Evolutionary conservation across 495 filamentous ascomycete species (phyloP), one percentile per base, ranked within the genome.

Genomic region (Neurospora sp.): DNA sequence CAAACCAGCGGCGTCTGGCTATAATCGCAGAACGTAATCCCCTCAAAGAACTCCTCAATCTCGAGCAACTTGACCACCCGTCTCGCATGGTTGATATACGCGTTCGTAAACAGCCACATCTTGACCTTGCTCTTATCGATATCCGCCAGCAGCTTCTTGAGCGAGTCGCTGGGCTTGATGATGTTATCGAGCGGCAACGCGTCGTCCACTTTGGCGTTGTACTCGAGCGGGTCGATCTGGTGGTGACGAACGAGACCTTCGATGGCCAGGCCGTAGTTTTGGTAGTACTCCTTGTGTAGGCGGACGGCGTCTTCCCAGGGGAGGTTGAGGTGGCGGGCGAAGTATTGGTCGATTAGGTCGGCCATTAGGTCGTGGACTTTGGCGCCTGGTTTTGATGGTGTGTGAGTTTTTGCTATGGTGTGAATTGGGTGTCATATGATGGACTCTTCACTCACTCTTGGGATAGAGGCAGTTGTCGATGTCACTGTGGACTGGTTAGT

Each of bases 31-130:
- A 89, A 98, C 0, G 96, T 98, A 73, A 98, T 86, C 0, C 95
- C 95, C 76, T 97, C 95, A 80, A 98, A 98, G 37, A 93, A 82
- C 81, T 96, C 93, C 14, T 96, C 93, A 23, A 98, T 82, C 38
- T 88, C 90, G 4, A 99, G 85, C 38, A 99, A 80, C 75, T 86
- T 89, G 18, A 98, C 88, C 9, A 99, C 96, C 23, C 94, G 83
- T 75, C 87, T 89, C 7, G 88, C 96, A 78, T 99, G 96, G 60
- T 85, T 98, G 75, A 97, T 83, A 78, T 98, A 97, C 46, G 96
- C 96, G 78, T 99, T 99, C 0, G 96, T 99, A 74, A 99, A 90
- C 4, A 99, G 88, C 96, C 96, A 98, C 23, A 93, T 83, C 79
- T 90, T 92, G 75, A 97, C 92, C 78, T 96, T 97, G 75, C 76